Evolutionary conservation across 2,329 filamentous ascomycete species (phyloP).

Genomic region (Aquanectria penicillioides): DNA sequence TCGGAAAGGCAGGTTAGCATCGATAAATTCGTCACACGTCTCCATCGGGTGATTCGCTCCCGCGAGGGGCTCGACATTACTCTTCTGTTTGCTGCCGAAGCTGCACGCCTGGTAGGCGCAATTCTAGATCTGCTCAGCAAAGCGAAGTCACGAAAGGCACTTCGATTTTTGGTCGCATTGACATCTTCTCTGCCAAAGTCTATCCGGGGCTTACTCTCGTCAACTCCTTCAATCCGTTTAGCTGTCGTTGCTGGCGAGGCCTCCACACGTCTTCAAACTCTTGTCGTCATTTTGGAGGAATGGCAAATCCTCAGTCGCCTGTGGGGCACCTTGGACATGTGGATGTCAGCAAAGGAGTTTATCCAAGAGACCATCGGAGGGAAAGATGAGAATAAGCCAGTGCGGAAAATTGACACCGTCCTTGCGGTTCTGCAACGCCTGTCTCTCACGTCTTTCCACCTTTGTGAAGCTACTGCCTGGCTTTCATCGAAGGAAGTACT

Average conservation of each 20-base stretch:
- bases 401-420: neutral
- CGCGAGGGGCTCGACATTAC: conserved; percentile 20
- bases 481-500: conserved; percentile 8
- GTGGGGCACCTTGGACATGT: conserved; percentile 21
- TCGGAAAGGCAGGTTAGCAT: neutral
- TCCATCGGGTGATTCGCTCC: conserved; percentile 6
- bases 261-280: conserved; percentile 9
- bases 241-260: neutral
- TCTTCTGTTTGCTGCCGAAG: conserved; percentile 14
- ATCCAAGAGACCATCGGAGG: neutral
- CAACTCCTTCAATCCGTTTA: neutral
- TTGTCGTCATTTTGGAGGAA: conserved; percentile 15
- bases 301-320: conserved; percentile 22
- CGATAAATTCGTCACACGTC: neutral
- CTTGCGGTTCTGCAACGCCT: neutral
- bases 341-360: conserved; percentile 10
- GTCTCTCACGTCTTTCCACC: conserved; percentile 10
- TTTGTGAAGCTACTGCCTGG: conserved; percentile 13
- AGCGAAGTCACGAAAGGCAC: neutral
- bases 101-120: conserved; percentile 6
- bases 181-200: conserved; percentile 1
- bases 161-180: neutral
- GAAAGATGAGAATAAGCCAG: neutral
- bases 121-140: conserved; percentile 7
- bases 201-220: neutral